Conservation (phyloP, 2,329 filamentous ascomycete species). For the Exophiala sp. region DNA sequence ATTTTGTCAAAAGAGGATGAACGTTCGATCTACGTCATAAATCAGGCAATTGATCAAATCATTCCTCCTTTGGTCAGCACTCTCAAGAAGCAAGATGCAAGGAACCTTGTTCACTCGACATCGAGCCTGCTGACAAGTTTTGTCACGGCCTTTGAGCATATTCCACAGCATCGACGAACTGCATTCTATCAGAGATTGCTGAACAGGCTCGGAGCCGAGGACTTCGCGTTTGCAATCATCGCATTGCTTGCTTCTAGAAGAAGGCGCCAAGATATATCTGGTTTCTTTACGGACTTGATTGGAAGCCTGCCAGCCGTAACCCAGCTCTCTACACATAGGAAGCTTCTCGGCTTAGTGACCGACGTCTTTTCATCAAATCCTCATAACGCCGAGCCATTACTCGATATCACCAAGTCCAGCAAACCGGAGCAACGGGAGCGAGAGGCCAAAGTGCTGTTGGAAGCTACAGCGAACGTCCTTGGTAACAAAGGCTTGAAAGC, state of each 20-base stretch:
- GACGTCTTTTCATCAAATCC: conserved; percentile 76
- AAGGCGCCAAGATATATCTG: conserved; percentile 68
- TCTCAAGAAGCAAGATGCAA: conserved; percentile 68
- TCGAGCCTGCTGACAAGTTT: conserved; percentile 93
- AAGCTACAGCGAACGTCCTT: conserved; percentile 23
- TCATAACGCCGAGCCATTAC: conserved; percentile 66
- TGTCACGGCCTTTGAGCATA: conserved; percentile 92
- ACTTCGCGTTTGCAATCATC: conserved; percentile 83
- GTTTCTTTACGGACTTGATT: conserved; percentile 73
- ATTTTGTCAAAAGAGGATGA: conserved; percentile 91
- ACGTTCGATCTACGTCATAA: conserved; percentile 93
- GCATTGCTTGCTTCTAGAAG: conserved; percentile 91
- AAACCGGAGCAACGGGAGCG: conserved; percentile 31
- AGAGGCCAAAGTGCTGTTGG: conserved; percentile 42
- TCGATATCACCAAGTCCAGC: conserved; percentile 54
- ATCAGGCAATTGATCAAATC: conserved; percentile 88
- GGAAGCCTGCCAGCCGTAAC: conserved; percentile 68
- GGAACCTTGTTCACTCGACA: conserved; percentile 68
- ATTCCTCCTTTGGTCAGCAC: conserved; percentile 87
- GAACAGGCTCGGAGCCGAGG: conserved; percentile 76
- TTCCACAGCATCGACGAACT: conserved; percentile 79
- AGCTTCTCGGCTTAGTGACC: conserved; percentile 68
- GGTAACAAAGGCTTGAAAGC: conserved; percentile 16
- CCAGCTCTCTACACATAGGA: conserved; percentile 72
- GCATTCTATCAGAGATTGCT: conserved; percentile 81